Percentiles rank a stretch among this genome's conserved stretches.
Conservation (phyloP, 2,329 filamentous ascomycete genomes). For the Cladosporium sp. region DNA sequence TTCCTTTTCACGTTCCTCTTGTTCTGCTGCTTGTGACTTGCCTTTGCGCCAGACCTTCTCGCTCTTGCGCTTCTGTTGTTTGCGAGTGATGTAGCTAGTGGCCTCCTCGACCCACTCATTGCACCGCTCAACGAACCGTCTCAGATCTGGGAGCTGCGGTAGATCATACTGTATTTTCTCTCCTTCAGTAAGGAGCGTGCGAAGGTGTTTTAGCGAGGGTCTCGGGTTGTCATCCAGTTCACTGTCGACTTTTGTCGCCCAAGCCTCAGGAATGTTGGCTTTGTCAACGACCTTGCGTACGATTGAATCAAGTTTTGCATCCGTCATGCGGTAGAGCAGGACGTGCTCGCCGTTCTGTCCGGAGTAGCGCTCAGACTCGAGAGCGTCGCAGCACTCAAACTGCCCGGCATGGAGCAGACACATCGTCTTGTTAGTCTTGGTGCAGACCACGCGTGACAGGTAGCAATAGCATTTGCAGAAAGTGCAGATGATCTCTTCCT, state of each 20-base stretch:
- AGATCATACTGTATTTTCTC: slow-evolving; percentile 94
- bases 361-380: slow-evolving; percentile 66
- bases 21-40: slow-evolving; percentile 69
- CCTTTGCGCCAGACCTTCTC: slow-evolving; percentile 81
- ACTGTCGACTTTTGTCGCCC: slow-evolving; percentile 87
- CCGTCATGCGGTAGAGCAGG: slow-evolving; percentile 74
- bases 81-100: slow-evolving; percentile 91
- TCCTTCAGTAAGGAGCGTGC: slow-evolving; percentile 83
- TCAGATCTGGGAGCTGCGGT: slow-evolving; percentile 76
- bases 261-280: slow-evolving; percentile 78
- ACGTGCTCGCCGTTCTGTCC: slow-evolving; percentile 60
- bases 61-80: slow-evolving; percentile 96
- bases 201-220: slow-evolving; percentile 82
- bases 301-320: slow-evolving; percentile 65
- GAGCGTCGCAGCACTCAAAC: slow-evolving; percentile 74
- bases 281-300: slow-evolving; percentile 82
- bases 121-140: slow-evolving; percentile 89
- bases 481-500: slow-evolving; percentile 89
- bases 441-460: slow-evolving; percentile 84
- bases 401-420: slow-evolving; percentile 81
- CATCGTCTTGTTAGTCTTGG: slow-evolving; percentile 75
- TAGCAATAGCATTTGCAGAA: slow-evolving; percentile 93
- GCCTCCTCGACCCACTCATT: slow-evolving; percentile 98
- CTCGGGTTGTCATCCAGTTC: slow-evolving; percentile 79
- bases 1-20: slow-evolving; percentile 81